Evolutionary conservation across 768 basidiomycete genomes (phyloP), one percentile per base, ranked within the genome.

Genomic region (Tulasnella sp.): DNA sequence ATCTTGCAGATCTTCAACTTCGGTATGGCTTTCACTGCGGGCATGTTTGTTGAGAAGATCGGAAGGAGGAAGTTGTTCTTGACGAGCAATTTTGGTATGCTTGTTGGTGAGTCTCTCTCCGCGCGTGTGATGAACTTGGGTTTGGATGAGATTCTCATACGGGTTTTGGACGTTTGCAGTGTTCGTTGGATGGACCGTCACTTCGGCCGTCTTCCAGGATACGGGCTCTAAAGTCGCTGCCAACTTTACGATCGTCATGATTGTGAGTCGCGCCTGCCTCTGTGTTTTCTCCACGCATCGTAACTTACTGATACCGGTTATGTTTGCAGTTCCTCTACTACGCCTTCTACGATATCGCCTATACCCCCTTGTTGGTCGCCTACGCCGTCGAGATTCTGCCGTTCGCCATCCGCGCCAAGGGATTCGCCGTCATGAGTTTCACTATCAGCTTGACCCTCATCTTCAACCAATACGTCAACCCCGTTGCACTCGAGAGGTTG

Each of bases 371-470:
- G 77, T 91, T 94, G 79, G 90, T 94, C 74, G 88, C 91, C 0
- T 95, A 96, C 84, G 91, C 93, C 52, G 87, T 95, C 78, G 94
- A 97, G 83, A 96, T 96, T 83, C 84, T 96, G 73, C 94, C 94
- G 3, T 94, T 87, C 85, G 83, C 85, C 39, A 85, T 96, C 74
- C 93, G 94, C 82, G 93, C 93, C 78, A 94, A 94, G 85, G 93
- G 93, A 73, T 90, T 93, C 85, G 91, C 87, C 78, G 80, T 94
- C 74, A 93, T 94, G 86, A 91, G 89, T 83, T 91, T 95, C 82
- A 84, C 88, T 75, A 88, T 93, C 81, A 92, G 91, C 11, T 79
- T 91, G 74, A 87, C 93, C 8, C 89, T 95, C 79, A 92, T 96
- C 82, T 93, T 96, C 84, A 94, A 94, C 82, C 93, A 93, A 83